Base-by-base conservation (phyloP, 345 rosid species). In the Eutrema japonicum region DNA sequence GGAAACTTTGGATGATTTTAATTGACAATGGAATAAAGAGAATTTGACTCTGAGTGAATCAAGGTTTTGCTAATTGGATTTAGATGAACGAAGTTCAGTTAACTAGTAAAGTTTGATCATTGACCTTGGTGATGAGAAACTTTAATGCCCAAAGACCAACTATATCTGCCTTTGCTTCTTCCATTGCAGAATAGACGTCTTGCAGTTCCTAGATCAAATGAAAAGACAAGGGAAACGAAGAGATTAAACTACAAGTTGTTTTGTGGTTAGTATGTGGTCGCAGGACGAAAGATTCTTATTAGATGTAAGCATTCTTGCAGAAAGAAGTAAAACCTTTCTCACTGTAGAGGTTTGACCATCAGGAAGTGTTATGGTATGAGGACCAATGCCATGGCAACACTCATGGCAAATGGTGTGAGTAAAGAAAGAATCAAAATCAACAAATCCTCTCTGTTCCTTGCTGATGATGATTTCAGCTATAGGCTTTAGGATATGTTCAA, bases 61-160 rank as follows among this genome's bases (percentile, higher is more conserved):
- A 36, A 54, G 51, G 12, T 12, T 48, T 18, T 30, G 66, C 6
- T 10, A 16, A 51, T 13, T 52, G 50, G 26, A 69, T 13, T 16
- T 16, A 45, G 12, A 55, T 36, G 64, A 43, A 38, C 27, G 26
- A 55, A 47, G 29, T 10, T 32, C 36, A 1, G 10, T 26, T 43
- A 73, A 75, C 48, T 47, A 55, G 29, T 61, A 11, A 7, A 57
- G 30, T 42, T 22, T 69, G 64, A 47, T 54, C 4, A 80, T 52
- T 64, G 6, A 91, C 98, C 96, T 85, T 83, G 52, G 65, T 29
- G 61, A 94, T 89, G 63, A 94, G 79, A 78, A 91, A 89, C 75
- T 75, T 91, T 40, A 94, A 83, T 13, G 98, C 97, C 98, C 98
- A 94, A 65, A 94, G 90, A 45, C 98, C 98, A 81, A 89, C 98